Percentiles rank a stretch among this genome's conserved stretches.
These are phyloP conservation scores for Pichia rugopelliculosa DNA, from an alignment of 805 yeast genomes.

Conservation along the genomic window DNA sequence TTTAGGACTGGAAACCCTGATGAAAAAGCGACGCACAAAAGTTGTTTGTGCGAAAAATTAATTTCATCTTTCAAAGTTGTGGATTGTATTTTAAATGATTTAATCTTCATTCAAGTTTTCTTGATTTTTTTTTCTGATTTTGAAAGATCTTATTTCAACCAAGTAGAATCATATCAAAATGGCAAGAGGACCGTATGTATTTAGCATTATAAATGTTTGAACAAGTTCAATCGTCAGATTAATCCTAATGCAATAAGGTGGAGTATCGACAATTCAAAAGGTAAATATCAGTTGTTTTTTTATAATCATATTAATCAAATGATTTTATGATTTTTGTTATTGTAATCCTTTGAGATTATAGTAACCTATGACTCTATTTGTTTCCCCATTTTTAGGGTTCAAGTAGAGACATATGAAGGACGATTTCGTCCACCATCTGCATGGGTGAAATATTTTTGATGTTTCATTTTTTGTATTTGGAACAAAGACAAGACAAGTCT, in stretches of 20 bases:
- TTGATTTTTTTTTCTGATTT: not conserved
- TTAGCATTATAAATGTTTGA: not conserved
- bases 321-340: conserved; percentile 1
- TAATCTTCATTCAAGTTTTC: not conserved
- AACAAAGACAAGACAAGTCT: not conserved
- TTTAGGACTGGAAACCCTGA: too few species aligned
- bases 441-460: not conserved
- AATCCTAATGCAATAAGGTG: not conserved
- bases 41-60: too few species aligned
- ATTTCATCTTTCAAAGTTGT: too few species aligned
- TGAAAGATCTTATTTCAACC: too few species aligned
- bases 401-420: conserved; percentile 3
- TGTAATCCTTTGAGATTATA: not conserved
- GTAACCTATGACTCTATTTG: conserved; percentile 7
- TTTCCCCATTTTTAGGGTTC: not conserved
- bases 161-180: conserved; percentile 32
- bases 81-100: too few species aligned
- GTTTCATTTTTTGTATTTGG: not conserved
- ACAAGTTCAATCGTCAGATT: not conserved
- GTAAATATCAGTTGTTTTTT: conserved; percentile 5
- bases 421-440: conserved; percentile 1
- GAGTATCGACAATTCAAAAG: conserved; percentile 2
- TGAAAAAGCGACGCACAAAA: too few species aligned
- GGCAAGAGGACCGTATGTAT: conserved; percentile 74
- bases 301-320: not conserved